These are phyloP conservation scores for Yamadazyma membranifaciens DNA, from an alignment of 1,139 yeast genomes.

Conservation along the genomic window DNA sequence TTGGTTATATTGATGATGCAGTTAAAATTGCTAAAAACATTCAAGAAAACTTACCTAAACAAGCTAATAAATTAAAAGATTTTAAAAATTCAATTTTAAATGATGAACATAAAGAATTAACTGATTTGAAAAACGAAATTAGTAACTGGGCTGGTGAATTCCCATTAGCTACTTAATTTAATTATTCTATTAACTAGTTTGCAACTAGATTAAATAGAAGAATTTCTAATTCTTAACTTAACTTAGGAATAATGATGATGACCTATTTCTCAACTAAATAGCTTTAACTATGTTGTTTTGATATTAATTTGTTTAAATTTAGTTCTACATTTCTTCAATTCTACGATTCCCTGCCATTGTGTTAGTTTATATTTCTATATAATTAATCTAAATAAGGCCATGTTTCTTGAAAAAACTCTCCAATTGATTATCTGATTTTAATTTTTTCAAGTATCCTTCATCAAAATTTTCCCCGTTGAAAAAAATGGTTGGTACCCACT, in stretches of 20 bases:
- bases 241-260: constrained; percentile 6
- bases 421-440: constrained; percentile 43
- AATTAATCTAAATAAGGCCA: constrained; percentile 10
- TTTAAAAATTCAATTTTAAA: constrained; percentile 78
- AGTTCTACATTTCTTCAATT: neutral
- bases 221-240: constrained; percentile 1
- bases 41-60: constrained; percentile 75
- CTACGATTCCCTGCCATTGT: neutral
- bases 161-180: constrained; percentile 75
- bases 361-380: neutral
- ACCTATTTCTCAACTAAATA: constrained; percentile 11
- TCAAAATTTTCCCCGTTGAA: constrained; percentile 64
- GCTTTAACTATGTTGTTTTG: constrained; percentile 4
- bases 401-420: constrained; percentile 37
- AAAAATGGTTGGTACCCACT: constrained; percentile 73
- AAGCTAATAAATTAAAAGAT: constrained; percentile 90
- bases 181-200: neutral
- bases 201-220: neutral
- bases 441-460: constrained; percentile 48
- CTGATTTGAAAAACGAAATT: constrained; percentile 72
- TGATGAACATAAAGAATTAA: constrained; percentile 63
- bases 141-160: constrained; percentile 88
- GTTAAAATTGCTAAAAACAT: constrained; percentile 75
- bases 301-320: neutral
- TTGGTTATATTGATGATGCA: constrained; percentile 78